Conservation (phyloP, 768 basidiomycete genomes). For the Mrakia hoshinonis region DNA sequence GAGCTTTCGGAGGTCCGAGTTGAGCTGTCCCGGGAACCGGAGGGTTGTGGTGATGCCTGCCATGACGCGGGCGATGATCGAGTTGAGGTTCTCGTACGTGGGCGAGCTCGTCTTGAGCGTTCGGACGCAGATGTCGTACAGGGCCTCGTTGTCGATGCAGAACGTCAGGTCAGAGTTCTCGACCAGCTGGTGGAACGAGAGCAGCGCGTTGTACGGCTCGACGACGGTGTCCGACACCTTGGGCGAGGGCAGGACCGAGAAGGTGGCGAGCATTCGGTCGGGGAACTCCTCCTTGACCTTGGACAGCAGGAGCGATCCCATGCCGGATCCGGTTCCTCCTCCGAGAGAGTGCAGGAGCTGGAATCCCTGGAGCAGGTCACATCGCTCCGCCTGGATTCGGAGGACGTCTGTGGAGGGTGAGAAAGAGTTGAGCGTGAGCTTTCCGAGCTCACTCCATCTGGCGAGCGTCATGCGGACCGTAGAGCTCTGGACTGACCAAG, state of each 20-base stretch:
- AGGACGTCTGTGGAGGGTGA: constrained; percentile 46
- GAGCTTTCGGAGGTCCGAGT: constrained; percentile 41
- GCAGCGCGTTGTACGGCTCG: constrained; percentile 67
- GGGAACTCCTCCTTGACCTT: constrained; percentile 64
- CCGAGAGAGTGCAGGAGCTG: constrained; percentile 83
- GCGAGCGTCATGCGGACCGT: not conserved
- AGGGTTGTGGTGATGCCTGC: constrained; percentile 70
- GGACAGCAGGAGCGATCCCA: constrained; percentile 69
- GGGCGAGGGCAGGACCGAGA: constrained; percentile 51
- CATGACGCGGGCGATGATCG: constrained; percentile 66
- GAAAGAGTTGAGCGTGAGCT: not conserved
- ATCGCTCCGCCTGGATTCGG: constrained; percentile 67
- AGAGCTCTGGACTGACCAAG: constrained; percentile 12
- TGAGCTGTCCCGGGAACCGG: constrained; percentile 38
- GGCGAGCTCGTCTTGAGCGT: constrained; percentile 39
- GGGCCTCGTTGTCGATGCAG: constrained; percentile 41
- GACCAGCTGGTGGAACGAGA: constrained; percentile 80
- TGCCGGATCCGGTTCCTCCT: constrained; percentile 75
- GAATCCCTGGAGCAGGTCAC: constrained; percentile 80
- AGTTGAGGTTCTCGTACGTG: constrained; percentile 41
- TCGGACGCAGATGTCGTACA: constrained; percentile 40
- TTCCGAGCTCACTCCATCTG: not conserved
- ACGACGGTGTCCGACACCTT: constrained; percentile 54
- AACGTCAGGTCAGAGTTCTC: constrained; percentile 71
- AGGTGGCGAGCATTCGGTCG: constrained; percentile 49